A percentile compares a stretch with the other conserved stretches of the same genome.
These are phyloP conservation scores for Thalia dealbata DNA, from an alignment of 176 grass and related monocot genomes.

Conservation along the genomic window DNA sequence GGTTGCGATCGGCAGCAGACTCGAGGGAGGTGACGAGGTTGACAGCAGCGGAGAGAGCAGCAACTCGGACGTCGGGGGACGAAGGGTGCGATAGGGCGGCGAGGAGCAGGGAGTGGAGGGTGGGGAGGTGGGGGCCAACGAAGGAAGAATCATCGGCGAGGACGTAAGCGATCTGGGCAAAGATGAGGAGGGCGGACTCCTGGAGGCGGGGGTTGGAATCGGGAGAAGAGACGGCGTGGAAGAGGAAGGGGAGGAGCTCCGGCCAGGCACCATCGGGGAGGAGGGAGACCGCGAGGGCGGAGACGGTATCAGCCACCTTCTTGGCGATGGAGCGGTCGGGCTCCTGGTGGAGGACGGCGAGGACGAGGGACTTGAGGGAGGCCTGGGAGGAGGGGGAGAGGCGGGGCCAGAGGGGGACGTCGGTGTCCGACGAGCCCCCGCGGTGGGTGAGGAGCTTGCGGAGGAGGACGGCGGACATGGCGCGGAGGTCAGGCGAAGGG, in stretches of 20 bases:
- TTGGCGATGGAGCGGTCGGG: conserved; percentile 54
- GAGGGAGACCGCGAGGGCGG: conserved; percentile 61
- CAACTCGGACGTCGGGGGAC: conserved; percentile 82
- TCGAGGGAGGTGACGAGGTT: conserved; percentile 83
- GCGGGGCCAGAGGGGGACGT: conserved; percentile 44
- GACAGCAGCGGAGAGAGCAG: conserved; percentile 53
- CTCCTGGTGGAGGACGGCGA: conserved; percentile 58
- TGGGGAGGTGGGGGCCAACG: conserved; percentile 59
- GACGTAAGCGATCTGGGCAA: conserved; percentile 58
- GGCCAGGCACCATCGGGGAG: conserved; percentile 62
- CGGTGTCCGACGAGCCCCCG: neutral
- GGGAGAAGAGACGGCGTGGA: conserved; percentile 46
- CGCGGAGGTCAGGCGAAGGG: conserved; percentile 36
- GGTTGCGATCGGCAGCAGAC: conserved; percentile 57
- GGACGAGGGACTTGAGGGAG: conserved; percentile 49
- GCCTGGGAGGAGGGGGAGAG: conserved; percentile 46
- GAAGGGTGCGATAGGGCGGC: conserved; percentile 54
- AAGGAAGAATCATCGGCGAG: conserved; percentile 40
- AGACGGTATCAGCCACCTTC: conserved; percentile 87
- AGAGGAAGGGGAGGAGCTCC: conserved; percentile 85
- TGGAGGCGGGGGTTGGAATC: conserved; percentile 49
- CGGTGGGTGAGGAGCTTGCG: conserved; percentile 68
- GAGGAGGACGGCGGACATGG: conserved; percentile 68
- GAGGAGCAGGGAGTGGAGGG: conserved; percentile 69
- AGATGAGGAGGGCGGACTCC: conserved; percentile 76